phyloP scores from a whole-genome alignment of 495 filamentous ascomycete species.

The Penicillium chermesinum region DNA sequence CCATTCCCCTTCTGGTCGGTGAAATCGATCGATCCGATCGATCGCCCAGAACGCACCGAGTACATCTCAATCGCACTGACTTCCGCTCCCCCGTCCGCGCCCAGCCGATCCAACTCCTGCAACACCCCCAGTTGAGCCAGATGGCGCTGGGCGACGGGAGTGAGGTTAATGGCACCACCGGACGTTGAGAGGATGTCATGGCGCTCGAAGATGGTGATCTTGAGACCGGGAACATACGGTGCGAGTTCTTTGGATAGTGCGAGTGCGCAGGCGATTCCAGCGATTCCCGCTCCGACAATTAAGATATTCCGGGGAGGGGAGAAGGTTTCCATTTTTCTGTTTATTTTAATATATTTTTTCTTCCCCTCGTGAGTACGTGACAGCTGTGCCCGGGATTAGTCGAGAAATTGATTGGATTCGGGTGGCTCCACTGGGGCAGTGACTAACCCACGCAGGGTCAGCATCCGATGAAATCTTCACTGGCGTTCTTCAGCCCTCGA shows the following conservation, averaged over 20 bases:
- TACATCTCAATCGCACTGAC: conserved; percentile 50
- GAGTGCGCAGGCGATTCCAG: conserved; percentile 51
- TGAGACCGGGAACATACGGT: conserved; percentile 38
- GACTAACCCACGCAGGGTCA: too few species aligned
- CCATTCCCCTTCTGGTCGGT: conserved; percentile 33
- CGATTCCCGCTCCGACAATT: conserved; percentile 54
- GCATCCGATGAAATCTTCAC: too few species aligned
- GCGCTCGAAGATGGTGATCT: conserved; percentile 54
- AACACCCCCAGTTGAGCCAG: conserved; percentile 53
- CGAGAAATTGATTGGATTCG: too few species aligned
- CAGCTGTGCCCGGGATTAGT: too few species aligned
- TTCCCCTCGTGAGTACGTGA: too few species aligned
- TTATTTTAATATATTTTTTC: too few species aligned
- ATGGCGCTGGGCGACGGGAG: conserved; percentile 55
- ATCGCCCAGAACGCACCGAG: conserved; percentile 46
- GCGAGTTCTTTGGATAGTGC: conserved; percentile 44
- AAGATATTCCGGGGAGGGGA: conserved; percentile 28
- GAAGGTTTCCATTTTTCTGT: conserved; percentile 8
- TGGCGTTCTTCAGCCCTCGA: too few species aligned
- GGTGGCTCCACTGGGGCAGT: too few species aligned
- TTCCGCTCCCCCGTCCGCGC: conserved; percentile 39
- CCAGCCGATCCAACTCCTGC: conserved; percentile 37
- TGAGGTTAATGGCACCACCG: conserved; percentile 59
- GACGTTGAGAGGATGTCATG: conserved; percentile 51
- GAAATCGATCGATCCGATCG: conserved; percentile 42